These are phyloP conservation scores for Lecanicillium sp. DNA, from an alignment of 2,329 filamentous ascomycete genomes.

Conservation along the genomic window DNA sequence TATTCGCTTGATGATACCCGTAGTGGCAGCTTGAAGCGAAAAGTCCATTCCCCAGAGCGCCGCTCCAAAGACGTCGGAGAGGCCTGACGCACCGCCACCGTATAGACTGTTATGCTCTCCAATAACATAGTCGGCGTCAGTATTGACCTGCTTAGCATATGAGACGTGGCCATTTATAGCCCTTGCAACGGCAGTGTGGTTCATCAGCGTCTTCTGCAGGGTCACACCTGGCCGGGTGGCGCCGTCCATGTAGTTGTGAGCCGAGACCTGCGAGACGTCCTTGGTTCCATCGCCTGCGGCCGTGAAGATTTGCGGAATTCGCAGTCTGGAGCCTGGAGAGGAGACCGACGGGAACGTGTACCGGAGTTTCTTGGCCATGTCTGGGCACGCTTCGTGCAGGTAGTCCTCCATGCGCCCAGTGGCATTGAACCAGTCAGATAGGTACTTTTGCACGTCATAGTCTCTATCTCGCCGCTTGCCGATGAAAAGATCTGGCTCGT, in stretches of 20 bases:
- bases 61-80: conserved; percentile 39
- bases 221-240: conserved; percentile 27
- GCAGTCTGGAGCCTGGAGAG: conserved; percentile 11
- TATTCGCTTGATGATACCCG: conserved; percentile 23
- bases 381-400: conserved; percentile 11
- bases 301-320: conserved; percentile 19
- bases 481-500: conserved; percentile 16
- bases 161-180: conserved; percentile 19
- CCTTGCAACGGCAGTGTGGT: conserved; percentile 26
- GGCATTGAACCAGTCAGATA: conserved; percentile 14
- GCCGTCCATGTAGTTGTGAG: conserved; percentile 23
- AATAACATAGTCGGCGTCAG: conserved; percentile 27
- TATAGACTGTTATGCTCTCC: conserved; percentile 40
- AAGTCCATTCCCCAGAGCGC: conserved; percentile 42
- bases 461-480: conserved; percentile 11
- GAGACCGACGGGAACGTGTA: conserved; percentile 14
- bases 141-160: conserved; percentile 16
- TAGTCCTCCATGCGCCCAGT: conserved; percentile 11
- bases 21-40: conserved; percentile 25
- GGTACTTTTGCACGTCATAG: conserved; percentile 12
- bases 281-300: conserved; percentile 15
- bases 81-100: conserved; percentile 29
- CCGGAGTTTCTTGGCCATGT: conserved; percentile 8
- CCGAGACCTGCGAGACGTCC: conserved; percentile 14
- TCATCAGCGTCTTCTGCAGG: conserved; percentile 28